Percentiles rank a stretch among this genome's conserved stretches.
These are phyloP conservation scores for Lanmaoa rubissima DNA, from an alignment of 768 basidiomycete genomes.

Conservation along the genomic window DNA sequence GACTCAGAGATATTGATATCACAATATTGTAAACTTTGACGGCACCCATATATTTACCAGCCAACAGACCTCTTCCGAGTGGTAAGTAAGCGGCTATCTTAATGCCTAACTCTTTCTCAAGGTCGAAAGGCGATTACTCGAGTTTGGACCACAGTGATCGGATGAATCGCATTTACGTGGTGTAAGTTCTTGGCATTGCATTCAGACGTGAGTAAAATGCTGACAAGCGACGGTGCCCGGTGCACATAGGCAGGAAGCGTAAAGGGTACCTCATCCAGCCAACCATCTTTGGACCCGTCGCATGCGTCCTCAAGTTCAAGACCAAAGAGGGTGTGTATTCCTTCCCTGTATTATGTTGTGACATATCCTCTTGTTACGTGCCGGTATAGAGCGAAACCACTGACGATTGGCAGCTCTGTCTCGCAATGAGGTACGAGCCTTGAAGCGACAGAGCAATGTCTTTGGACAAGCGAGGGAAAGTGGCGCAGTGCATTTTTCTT, in stretches of 20 bases:
- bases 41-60: slow-evolving; percentile 40
- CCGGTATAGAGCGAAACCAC: neutral
- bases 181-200: slow-evolving; percentile 44
- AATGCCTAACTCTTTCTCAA: slow-evolving; percentile 50
- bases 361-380: neutral
- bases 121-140: slow-evolving; percentile 50
- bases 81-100: slow-evolving; percentile 52
- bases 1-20: no score
- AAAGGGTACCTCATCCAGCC: slow-evolving; percentile 11
- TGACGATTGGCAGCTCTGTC: neutral
- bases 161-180: slow-evolving; percentile 49
- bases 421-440: no score
- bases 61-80: slow-evolving; percentile 50
- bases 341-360: neutral
- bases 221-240: no score
- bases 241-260: slow-evolving; percentile 1
- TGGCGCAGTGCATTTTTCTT: no score
- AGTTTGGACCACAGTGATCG: slow-evolving; percentile 48
- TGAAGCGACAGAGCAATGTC: no score
- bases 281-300: slow-evolving; percentile 13
- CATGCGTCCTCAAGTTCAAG: slow-evolving; percentile 8
- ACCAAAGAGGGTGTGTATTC: slow-evolving; percentile 1
- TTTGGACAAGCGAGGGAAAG: no score
- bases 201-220: no score
- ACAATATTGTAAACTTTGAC: no score